These are phyloP conservation scores for Hanseniaspora meyeri DNA, from an alignment of 805 yeast genomes.

Conservation along the genomic window DNA sequence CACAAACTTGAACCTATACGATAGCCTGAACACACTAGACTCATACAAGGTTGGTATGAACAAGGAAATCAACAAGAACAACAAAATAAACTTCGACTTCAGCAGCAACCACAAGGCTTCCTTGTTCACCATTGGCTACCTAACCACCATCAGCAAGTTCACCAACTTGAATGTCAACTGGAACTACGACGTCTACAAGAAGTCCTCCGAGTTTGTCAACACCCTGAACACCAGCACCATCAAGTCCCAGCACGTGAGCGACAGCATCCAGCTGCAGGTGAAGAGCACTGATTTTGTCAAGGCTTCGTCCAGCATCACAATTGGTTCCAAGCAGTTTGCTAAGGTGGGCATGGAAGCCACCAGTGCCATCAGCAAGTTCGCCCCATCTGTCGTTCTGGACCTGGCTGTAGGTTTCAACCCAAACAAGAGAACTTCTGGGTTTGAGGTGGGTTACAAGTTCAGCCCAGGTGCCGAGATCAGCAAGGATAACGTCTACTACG, in stretches of 20 bases:
- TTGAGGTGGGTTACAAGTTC: constrained; percentile 7
- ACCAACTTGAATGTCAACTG: background rate
- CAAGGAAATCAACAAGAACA: constrained; percentile 1
- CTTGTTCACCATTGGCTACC: background rate
- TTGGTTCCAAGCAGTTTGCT: background rate
- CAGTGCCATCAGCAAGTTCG: background rate
- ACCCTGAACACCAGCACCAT: background rate
- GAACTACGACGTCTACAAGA: background rate
- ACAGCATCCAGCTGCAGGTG: background rate
- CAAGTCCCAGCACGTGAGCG: background rate
- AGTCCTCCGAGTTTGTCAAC: background rate
- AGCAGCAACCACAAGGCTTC: background rate
- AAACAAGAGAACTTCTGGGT: background rate
- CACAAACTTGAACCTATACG: background rate
- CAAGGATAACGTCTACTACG: background rate
- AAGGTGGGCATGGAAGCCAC: background rate
- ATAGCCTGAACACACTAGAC: background rate
- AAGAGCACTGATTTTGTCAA: background rate
- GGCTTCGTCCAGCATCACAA: background rate
- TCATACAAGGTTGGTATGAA: constrained; percentile 1
- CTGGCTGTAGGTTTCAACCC: background rate
- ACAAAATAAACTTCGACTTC: background rate
- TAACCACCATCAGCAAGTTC: background rate
- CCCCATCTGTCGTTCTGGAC: background rate
- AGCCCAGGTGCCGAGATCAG: background rate